These are phyloP conservation scores for Didymella keratinophila DNA, from an alignment of 2,329 filamentous ascomycete species.

Conservation along the genomic window DNA sequence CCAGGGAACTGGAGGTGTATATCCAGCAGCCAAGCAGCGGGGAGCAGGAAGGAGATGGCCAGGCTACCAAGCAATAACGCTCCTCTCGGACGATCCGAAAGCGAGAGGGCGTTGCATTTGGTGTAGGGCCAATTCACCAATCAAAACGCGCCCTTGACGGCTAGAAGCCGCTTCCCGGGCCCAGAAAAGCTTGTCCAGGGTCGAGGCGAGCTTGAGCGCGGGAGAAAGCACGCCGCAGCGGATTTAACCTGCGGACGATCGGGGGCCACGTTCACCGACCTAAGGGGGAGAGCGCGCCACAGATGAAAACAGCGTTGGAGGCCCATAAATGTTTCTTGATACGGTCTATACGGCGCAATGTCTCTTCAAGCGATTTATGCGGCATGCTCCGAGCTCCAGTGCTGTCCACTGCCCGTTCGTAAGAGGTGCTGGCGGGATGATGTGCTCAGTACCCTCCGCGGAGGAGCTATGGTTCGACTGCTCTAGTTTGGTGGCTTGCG, in stretches of 20 bases:
- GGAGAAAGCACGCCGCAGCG: constrained; percentile 4
- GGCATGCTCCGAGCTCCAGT: neutral
- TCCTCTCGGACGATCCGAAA: constrained; percentile 14
- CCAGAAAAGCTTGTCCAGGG: constrained; percentile 1
- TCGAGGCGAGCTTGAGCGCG: constrained; percentile 10
- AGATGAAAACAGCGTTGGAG: neutral
- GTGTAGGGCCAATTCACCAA: neutral
- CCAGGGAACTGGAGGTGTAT: neutral
- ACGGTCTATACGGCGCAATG: constrained; percentile 3
- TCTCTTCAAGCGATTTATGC: neutral
- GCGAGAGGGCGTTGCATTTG: constrained; percentile 6
- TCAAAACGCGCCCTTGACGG: neutral
- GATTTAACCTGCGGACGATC: constrained; percentile 20
- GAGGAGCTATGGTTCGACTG: neutral
- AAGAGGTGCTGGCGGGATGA: neutral
- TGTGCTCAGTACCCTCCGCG: constrained; percentile 1
- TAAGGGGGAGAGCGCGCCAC: neutral
- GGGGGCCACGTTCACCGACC: neutral
- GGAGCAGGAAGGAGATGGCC: neutral
- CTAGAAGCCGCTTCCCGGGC: neutral
- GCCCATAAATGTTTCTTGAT: neutral
- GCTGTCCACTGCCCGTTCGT: neutral
- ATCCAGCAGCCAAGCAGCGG: constrained; percentile 2
- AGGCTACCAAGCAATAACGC: neutral
- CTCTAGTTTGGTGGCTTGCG: neutral